A percentile compares a stretch with the other conserved stretches of the same genome.
These are phyloP conservation scores for Coriaria nepalensis DNA, from an alignment of 306 rosid species.

Conservation along the genomic window DNA sequence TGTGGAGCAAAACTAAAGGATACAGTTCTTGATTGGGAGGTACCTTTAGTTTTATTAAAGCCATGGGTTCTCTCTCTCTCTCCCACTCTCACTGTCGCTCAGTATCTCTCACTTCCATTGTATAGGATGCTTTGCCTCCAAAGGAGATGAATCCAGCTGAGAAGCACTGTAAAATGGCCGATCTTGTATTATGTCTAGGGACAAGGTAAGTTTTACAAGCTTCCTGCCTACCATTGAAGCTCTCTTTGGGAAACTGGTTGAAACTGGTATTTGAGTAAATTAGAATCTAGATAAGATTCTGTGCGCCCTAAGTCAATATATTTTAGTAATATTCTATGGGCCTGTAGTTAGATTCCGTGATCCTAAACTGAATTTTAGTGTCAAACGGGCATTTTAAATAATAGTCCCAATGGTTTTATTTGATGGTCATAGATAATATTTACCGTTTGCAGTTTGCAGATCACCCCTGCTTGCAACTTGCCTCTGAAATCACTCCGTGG, in stretches of 20 bases:
- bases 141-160: slow-evolving; percentile 96
- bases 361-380: no score
- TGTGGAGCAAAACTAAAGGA: slow-evolving; percentile 79
- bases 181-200: slow-evolving; percentile 87
- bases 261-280: neutral
- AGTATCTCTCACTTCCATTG: slow-evolving; percentile 8
- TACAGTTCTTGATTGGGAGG: slow-evolving; percentile 99
- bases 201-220: slow-evolving; percentile 48
- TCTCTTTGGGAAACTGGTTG: neutral
- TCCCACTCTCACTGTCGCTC: slow-evolving; percentile 6
- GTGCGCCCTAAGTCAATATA: no score
- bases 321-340: no score
- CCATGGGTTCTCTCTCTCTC: neutral
- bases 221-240: slow-evolving; percentile 7
- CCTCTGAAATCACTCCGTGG: slow-evolving; percentile 87
- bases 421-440: slow-evolving; percentile 16
- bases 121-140: slow-evolving; percentile 83
- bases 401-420: slow-evolving; percentile 11
- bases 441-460: slow-evolving; percentile 66
- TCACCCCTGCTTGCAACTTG: slow-evolving; percentile 98
- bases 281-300: no score
- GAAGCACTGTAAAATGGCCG: slow-evolving; percentile 93
- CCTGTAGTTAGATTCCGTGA: no score
- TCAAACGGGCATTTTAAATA: no score
- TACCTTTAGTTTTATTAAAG: slow-evolving; percentile 16